Base-by-base conservation (phyloP, 1,284 basidiomycete genomes). In the Volvariella surrecta region DNA sequence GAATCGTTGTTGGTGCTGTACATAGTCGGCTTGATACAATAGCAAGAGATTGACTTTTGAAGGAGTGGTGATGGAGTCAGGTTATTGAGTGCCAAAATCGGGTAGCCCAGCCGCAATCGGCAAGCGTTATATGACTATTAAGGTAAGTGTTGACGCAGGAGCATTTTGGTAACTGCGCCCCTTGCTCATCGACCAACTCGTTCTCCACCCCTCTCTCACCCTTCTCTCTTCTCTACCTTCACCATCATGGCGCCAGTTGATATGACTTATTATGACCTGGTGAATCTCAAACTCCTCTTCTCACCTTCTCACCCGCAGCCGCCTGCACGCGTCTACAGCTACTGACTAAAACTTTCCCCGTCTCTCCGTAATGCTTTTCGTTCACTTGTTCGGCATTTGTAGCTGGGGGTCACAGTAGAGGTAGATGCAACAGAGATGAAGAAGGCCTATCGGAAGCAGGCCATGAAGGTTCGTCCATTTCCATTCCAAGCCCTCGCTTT, bases 381-480 rank as follows among this genome's bases (percentile, higher is more conserved):
- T 11, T 11, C 24, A 11, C 6, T 28, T 6, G 6, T 28, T 28
- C 11, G 24, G 6, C 24, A 28, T 11, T 28, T 28, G 6, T 54
- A 74, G 72, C 63, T 74, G 18, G 70, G 59, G 18, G 72, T 74
- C 17, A 50, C 59, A 2, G 60, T 64, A 38, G 71, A 74, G 57
- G 70, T 64, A 42, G 66, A 73, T 50, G 89, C 90, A 52, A 81
- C 79, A 3, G 79, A 86, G 47, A 66, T 97, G 53, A 99, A 98
- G 73, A 97, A 94, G 68, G 92, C 90, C 1, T 98, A 98, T 65
- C 74, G 95, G 51, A 96, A 89, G 63, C 83, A 88, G 50, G 94
- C 95, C 17, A 94, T 98, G 74, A 89, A 89, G 74, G 91, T 91
- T 46, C 54, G 50, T 48, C 37, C 30, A 30, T 11, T 47, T 22